phyloP scores from a whole-genome alignment of 139 green algal species.

The Coelastrella sp. region DNA sequence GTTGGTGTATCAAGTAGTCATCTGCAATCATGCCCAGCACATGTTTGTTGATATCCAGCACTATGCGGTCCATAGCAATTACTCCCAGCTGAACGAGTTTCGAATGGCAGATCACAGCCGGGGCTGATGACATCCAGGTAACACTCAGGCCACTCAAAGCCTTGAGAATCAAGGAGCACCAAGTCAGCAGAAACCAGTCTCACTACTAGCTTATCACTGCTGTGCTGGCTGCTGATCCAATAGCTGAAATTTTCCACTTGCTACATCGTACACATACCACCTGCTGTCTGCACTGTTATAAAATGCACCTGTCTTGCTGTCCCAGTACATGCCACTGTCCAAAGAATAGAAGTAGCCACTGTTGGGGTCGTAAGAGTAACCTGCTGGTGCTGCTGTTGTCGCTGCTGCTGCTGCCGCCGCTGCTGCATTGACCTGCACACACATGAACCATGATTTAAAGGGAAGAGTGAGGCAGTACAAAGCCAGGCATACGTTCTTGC shows the following conservation, averaged over 20 bases:
- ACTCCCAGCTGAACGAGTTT: no score
- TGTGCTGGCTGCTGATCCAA: constrained; percentile 34
- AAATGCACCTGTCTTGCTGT: constrained; percentile 63
- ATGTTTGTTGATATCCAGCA: no score
- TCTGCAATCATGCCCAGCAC: no score
- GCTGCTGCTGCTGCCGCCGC: not conserved
- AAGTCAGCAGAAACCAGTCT: no score
- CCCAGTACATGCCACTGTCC: constrained; percentile 72
- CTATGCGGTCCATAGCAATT: no score
- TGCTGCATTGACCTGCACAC: not conserved
- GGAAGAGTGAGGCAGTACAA: no score
- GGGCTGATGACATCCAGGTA: not conserved
- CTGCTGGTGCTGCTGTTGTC: constrained; percentile 52
- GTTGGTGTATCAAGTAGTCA: no score
- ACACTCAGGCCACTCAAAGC: not conserved
- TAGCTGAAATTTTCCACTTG: constrained; percentile 56
- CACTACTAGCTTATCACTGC: no score
- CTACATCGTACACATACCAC: constrained; percentile 69
- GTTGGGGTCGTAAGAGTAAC: constrained; percentile 71
- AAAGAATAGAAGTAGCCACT: constrained; percentile 61
- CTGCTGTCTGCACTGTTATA: constrained; percentile 55
- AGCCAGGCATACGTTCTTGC: no score
- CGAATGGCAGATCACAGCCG: no score
- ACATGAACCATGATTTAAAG: not conserved
- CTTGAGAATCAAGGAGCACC: no score